Conservation (phyloP, 331 rosid species). For the Acacia concinna region DNA sequence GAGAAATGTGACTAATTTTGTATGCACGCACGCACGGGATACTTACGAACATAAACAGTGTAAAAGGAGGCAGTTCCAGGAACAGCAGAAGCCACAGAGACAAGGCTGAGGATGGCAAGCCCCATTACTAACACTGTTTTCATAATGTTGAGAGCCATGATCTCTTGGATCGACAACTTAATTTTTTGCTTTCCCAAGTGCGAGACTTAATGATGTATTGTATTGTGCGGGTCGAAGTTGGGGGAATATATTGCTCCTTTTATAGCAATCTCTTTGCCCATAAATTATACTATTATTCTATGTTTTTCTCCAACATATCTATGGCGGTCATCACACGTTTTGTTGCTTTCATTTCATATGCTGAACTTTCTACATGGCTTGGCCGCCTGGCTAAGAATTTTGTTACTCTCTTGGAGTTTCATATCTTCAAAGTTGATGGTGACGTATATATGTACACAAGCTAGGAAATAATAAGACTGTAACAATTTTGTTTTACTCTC, state of each 20-base stretch:
- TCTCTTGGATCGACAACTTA: background rate
- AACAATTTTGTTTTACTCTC: background rate
- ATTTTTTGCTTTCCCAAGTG: background rate
- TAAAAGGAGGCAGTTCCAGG: conserved; percentile 28
- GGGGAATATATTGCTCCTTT: background rate
- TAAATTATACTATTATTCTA: background rate
- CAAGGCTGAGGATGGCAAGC: background rate
- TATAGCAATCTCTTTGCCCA: background rate
- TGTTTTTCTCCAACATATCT: background rate
- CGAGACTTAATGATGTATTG: background rate
- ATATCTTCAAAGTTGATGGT: background rate
- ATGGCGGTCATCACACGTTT: background rate
- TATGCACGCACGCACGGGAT: too few species aligned
- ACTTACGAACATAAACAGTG: conserved; percentile 14
- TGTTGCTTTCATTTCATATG: background rate
- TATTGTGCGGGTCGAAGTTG: background rate
- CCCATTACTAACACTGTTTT: background rate
- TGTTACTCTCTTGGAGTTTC: background rate
- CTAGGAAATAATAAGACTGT: background rate
- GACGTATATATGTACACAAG: background rate
- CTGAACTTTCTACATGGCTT: background rate
- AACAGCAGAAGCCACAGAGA: conserved; percentile 3
- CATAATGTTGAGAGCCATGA: background rate
- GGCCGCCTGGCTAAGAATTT: background rate
- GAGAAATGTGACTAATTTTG: background rate